A percentile compares a stretch with the other conserved stretches of the same genome.
Conservation (phyloP, 345 rosid species). For the Brassica carinata region DNA sequence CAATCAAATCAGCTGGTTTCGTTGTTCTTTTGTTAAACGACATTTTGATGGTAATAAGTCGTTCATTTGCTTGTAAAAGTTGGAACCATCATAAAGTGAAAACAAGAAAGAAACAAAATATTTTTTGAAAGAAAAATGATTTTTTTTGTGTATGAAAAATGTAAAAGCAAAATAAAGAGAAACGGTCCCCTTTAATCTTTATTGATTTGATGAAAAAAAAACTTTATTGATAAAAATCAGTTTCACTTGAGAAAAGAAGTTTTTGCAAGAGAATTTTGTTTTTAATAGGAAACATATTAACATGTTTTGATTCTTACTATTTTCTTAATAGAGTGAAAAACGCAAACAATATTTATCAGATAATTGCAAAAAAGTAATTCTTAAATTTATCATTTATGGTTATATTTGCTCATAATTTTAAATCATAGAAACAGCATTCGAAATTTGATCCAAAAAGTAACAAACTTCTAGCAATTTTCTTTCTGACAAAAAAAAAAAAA, state of each 20-base stretch:
- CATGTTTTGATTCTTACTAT: neutral
- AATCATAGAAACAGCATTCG: neutral
- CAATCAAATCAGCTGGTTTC: neutral
- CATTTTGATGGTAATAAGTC: neutral
- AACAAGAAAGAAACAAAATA: neutral
- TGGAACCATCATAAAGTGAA: neutral
- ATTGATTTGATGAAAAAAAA: neutral
- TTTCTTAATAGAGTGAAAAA: neutral
- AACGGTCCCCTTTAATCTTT: conserved; percentile 14
- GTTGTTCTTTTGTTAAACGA: neutral
- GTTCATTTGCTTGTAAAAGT: neutral
- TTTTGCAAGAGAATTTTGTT: neutral
- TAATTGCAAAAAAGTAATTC: too few relatives aligned
- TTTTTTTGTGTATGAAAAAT: neutral
- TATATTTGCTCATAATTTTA: neutral
- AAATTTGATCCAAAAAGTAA: neutral
- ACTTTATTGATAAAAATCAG: neutral
- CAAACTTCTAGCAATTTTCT: neutral
- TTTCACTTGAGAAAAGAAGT: neutral
- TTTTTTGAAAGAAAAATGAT: neutral
- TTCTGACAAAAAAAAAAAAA: neutral
- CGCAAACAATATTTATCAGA: neutral
- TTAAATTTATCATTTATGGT: too few relatives aligned
- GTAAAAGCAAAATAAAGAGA: conserved; percentile 10
- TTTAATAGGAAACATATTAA: neutral